Base-by-base conservation (phyloP, 106 monocot genomes). In the Apostasia ramifera region DNA sequence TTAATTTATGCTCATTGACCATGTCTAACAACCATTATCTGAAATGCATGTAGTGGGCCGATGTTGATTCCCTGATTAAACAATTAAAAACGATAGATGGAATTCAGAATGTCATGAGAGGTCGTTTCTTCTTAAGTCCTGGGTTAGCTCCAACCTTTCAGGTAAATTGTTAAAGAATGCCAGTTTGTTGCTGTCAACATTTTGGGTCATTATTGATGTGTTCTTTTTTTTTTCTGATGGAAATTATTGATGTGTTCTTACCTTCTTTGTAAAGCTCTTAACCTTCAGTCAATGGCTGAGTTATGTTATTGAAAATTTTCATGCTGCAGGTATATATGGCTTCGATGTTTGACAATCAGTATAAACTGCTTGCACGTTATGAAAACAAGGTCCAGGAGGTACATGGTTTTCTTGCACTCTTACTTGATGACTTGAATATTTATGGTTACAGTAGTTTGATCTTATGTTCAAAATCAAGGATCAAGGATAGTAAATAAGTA, bases 351-450 rank as follows among this genome's bases (percentile, higher is more conserved):
- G 89, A 89, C 14, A 81, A 87, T 61, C 84, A 76, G 54, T 97
- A 89, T 76, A 97, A 92, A 70, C 75, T 97, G 57, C 92, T 95
- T 53, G 95, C 95, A 47, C 92, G 92, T 4, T 92, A 76, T 75
- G 95, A 81, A 77, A 97, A 97, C 77, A 92, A 85, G 57, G 95
- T 97, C 59, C 95, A 92, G 79, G 95, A 97, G 95, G 95, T 92
- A 89, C 46, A 40, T 57, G 45, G 50, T 55, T 6, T 59, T 26
- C 26, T 26, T 26, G 26, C 26, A 26, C 26, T 26, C 26, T 26
- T 26, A 26, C 26, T 26, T 26, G 26, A 26, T 26, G 26, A 26
- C 26, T 26, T 26, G 26, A 26, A 26, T 26, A 26, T 26, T 26
- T 26, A 26, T 26, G 26, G 26, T 26, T 26, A 26, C 26, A 26